A percentile compares a stretch with the other conserved stretches of the same genome.
Conservation (phyloP, 331 rosid species). For the Prunus yedoensis region DNA sequence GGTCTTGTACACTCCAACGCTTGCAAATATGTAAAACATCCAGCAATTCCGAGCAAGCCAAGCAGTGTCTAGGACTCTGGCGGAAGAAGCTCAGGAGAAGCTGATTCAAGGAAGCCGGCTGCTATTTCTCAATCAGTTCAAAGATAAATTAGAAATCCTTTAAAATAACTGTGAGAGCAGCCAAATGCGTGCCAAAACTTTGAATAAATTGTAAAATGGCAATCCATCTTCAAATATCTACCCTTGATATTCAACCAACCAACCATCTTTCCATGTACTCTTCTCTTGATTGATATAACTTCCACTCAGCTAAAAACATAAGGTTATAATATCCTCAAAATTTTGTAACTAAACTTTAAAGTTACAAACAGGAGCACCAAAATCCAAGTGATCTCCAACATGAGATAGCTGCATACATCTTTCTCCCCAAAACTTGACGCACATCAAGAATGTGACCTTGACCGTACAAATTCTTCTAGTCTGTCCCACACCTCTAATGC, state of each 20-base stretch:
- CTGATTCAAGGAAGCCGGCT: not conserved
- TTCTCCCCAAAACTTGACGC: slow-evolving; percentile 17
- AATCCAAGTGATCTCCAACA: slow-evolving; percentile 16
- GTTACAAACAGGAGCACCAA: not conserved
- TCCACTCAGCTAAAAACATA: slow-evolving; percentile 2
- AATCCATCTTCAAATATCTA: not conserved
- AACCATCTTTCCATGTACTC: not conserved
- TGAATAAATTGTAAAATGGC: not conserved
- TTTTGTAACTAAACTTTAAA: not conserved
- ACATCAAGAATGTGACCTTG: slow-evolving; percentile 82
- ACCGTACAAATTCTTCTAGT: slow-evolving; percentile 88
- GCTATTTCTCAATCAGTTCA: not conserved
- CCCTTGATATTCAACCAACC: not conserved
- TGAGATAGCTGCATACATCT: slow-evolving; percentile 24
- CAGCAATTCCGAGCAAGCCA: not conserved
- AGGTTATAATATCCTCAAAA: not conserved
- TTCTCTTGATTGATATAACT: not conserved
- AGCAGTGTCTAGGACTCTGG: not conserved
- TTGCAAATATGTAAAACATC: not conserved
- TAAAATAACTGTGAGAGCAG: not conserved
- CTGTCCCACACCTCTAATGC: slow-evolving; percentile 99
- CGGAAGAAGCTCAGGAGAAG: not conserved
- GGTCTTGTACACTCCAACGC: not conserved
- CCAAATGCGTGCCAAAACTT: not conserved
- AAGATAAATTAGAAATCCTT: not conserved